Base-by-base conservation (phyloP, 1,139 yeast genomes). In the Taphrina confusa region DNA sequence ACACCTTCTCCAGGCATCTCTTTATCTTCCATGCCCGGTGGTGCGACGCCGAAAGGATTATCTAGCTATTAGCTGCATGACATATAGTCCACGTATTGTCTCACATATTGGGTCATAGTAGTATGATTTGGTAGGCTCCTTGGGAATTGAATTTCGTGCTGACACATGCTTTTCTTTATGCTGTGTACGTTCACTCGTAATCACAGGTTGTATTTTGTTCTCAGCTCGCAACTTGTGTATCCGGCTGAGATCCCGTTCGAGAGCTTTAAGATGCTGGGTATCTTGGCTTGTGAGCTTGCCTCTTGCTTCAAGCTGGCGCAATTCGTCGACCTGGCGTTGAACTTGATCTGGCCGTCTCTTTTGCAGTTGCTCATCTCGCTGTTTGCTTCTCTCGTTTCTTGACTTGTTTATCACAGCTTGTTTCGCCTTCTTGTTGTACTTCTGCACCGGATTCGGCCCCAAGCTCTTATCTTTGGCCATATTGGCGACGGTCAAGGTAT, bases 71-170 rank as follows among this genome's bases (percentile, higher is more conserved):
- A 23, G 25, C 2, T 12, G n/a, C 2, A 18, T 2, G 8, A 39
- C 3, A n/a, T 2, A 14, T 23, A 11, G 6, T 12, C 16, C n/a
- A 20, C 22, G 20, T 6, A 14, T n/a, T 14, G 34, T 34, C 49
- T 60, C 59, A 49, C 60, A 59, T 16, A 49, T 51, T 11, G 63
- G 58, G 47, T 63, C 65, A 42, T 61, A 62, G 54, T 61, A 63
- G 22, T 51, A 45, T 11, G 63, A 58, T 18, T 52, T 30, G 18
- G 39, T 33, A 5, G 65, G 62, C 14, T 54, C 33, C 39, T 49
- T 54, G 9, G 61, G 63, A 12, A 54, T 36, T 37, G 33, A 33
- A 18, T 36, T 6, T 9, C 22, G 14, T 18, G 8, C 18, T 14
- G 9, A n/a, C 12, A 16, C 36, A 11, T 28, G 23, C 8, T 20